Evolutionary conservation across 2,329 filamentous ascomycete species (phyloP).

Genomic region (Cercospora zeina): DNA sequence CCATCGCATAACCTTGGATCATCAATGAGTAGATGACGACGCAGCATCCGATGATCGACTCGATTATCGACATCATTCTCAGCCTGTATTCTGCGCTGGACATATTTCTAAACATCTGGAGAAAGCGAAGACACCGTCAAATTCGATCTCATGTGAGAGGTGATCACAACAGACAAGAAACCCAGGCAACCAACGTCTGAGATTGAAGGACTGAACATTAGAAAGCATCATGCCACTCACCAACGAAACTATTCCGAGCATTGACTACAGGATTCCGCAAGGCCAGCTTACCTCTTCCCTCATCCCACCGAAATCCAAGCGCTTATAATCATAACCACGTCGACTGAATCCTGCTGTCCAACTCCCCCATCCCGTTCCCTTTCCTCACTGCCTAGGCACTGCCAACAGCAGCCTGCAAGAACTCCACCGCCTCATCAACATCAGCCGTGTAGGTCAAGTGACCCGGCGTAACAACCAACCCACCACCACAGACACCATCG

Average conservation of each 20-base stretch:
- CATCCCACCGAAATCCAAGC: neutral
- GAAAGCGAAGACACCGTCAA: too few species aligned
- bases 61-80: neutral
- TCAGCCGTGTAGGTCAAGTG: constrained; percentile 39
- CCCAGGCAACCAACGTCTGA: neutral
- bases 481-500: constrained; percentile 43
- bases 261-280: neutral
- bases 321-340: neutral
- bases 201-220: neutral
- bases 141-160: too few species aligned
- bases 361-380: neutral
- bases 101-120: neutral
- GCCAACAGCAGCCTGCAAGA: constrained; percentile 13
- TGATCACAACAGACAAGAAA: too few species aligned
- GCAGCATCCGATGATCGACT: neutral
- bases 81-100: neutral
- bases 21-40: neutral
- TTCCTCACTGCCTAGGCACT: neutral
- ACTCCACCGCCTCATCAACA: constrained; percentile 22
- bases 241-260: neutral
- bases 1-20: neutral
- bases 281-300: neutral
- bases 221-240: neutral
- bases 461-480: constrained; percentile 38
- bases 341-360: neutral